Evolutionary conservation across 2,329 filamentous ascomycete genomes (phyloP), one percentile per base, ranked within the genome.

Genomic region (Verticillium albo-atrum): DNA sequence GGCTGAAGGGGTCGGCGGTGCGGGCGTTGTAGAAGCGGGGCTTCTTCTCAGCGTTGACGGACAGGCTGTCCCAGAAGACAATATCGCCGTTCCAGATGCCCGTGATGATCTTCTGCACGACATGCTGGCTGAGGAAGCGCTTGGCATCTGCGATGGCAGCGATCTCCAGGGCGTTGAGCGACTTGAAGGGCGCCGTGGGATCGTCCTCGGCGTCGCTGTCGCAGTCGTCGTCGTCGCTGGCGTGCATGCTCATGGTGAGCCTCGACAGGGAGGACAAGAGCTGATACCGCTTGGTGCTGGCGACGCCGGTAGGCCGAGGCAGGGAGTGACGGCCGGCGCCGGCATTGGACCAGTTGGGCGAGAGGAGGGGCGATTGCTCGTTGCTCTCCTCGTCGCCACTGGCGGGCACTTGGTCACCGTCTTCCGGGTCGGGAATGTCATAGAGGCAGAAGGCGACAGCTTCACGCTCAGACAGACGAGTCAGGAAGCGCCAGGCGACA

Each of bases 1-100:
- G 84, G 54, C 89, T 91, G 72, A 90, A 92, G 2, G 88, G 88
- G 68, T 94, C 90, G 28, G 87, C 81, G 15, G 81, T 84, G 63
- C 76, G 79, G 26, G 77, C 77, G 69, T 90, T 90, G 74, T 95
- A 96, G 64, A 90, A 85, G 25, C 89, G 87, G 1, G 91, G 88
- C 67, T 86, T 86, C 74, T 96, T 96, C 60, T 81, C 83, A 0
- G 90, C 86, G 67, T 89, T 79, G 9, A 91, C 82, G 9, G 85
- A 88, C n/a, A 96, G 77, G 6, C 81, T 85, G 61, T 92, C 89
- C 92, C 91, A 96, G 71, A 96, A 95, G 37, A 93, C 84, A 61
- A 96, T 92, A 64, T 93, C 88, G 53, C 92, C 92, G 63, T 88
- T 86, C 91, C 92, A 96, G 58, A 96, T 90, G 55, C 89, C 89